Evolutionary conservation across 495 filamentous ascomycete species (phyloP), one percentile per base, ranked within the genome.

Genomic region (Penicillium coprophilum): DNA sequence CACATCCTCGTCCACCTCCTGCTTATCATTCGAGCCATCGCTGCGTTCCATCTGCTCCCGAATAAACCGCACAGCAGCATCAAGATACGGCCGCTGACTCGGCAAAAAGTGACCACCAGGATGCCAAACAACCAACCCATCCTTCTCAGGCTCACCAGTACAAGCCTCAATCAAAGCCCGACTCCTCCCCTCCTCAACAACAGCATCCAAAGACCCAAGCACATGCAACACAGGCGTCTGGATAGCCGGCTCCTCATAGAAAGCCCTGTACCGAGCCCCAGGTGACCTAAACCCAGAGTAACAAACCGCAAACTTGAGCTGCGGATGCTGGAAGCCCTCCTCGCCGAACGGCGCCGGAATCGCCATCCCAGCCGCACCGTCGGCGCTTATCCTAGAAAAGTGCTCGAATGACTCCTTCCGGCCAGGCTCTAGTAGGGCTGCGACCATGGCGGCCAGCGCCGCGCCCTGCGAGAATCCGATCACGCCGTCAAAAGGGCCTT

Each of bases 101-200:
- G 94, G 94, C 64, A 98, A 77, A 67, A 93, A 96, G 71, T 98
- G 94, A 0, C 94, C 93, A 13, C 94, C 94, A 3, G 94, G 93
- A 77, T 97, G 94, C 61, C 82, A 85, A 38, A 96, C 81, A 31
- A 92, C 85, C 58, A 74, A 81, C 10, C 72, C 82, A 13, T 84
- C 84, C 43, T 66, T 68, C 62, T 75, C 75, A 17, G 74, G 70
- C 43, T 77, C 71, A 1, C 80, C 77, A 50, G 68, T 78, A 72
- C 89, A 96, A 48, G 82, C 78, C 17, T 87, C 82, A 34, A 89
- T 79, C 59, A 97, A 70, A 50, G 75, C 76, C 65, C 79, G 67
- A 67, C 81, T 87, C 64, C 89, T 74, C 45, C 62, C 61, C 78
- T 96, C 92, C 38, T 89, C 88, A 20, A 98, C 93, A 10, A 97